Base-by-base conservation (phyloP, 257 asterid species). In the Plectranthus barbatus region DNA sequence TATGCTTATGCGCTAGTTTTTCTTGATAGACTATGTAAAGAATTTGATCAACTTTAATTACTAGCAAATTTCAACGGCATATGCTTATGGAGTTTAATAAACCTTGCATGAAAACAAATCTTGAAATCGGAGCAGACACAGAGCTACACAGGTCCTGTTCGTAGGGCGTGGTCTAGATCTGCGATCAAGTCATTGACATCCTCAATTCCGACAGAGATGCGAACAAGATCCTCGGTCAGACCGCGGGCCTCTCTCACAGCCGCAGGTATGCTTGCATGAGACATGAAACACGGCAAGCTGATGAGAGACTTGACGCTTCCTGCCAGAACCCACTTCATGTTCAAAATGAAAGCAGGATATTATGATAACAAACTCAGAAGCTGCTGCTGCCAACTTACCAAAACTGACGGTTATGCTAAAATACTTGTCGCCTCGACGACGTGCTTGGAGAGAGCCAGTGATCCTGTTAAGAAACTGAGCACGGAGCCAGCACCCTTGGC, bases 401-500 rank as follows among this genome's bases (percentile, higher is more conserved):
- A 91, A 84, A 69, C 98, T 88, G 79, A 88, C 92, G 26, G 96
- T 86, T 51, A 91, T 80, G 72, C 83, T 78, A 83, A 91, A 91
- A 71, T 80, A 84, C 65, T 84, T 88, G 95, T 91, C 1, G 76
- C 56, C 86, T 92, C 95, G 1, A 68, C 95, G 39, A 92, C 60
- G 62, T 92, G 97, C 84, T 82, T 85, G 45, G 99, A 89, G 21
- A 89, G 90, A 59, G 91, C 83, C 56, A 90, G 60, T 1, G 96
- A 89, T 14, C 94, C 92, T 7, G 99, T 84, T 64, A 77, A 41
- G 73, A 87, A 93, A 82, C 99, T 93, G 12, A 89, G 75, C 65
- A 89, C 88, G 5, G 99, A 87, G 52, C 99, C 99, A 29, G 97
- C 91, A 52, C 97, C 99, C 48, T 69, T 92, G 1, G 97, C 96